These are phyloP conservation scores for Talaromyces amestolkiae DNA, from an alignment of 2,329 filamentous ascomycete species.

Conservation along the genomic window DNA sequence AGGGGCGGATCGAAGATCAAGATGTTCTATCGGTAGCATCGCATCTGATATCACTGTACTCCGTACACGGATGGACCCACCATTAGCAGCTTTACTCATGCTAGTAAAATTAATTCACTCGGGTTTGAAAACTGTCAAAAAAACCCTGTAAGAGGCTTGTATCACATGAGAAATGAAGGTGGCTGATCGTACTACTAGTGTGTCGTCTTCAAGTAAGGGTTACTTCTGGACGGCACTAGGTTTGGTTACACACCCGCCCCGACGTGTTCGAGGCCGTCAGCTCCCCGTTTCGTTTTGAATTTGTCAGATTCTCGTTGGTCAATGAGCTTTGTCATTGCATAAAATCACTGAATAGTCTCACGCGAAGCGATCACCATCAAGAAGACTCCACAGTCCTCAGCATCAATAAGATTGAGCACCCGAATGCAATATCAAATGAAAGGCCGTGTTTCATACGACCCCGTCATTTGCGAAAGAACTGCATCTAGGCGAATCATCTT, in stretches of 20 bases:
- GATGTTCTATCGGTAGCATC: neutral
- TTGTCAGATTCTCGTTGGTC: neutral
- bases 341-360: neutral
- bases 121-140: neutral
- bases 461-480: neutral
- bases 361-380: neutral
- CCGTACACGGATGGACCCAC: neutral
- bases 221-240: neutral
- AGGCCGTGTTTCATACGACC: neutral
- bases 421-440: neutral
- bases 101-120: neutral
- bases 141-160: neutral
- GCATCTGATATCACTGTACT: neutral
- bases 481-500: neutral
- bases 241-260: neutral
- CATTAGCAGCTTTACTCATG: neutral
- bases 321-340: conserved; percentile 6
- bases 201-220: neutral
- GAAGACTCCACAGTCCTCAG: neutral
- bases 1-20: neutral
- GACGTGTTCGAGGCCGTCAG: neutral
- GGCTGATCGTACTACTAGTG: neutral
- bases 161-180: neutral
- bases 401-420: neutral
- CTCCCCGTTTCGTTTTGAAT: neutral